Percentiles rank a stretch among this genome's conserved stretches.
Evolutionary conservation across 495 filamentous ascomycete genomes (phyloP).

Genomic region (Neurospora sp.): DNA sequence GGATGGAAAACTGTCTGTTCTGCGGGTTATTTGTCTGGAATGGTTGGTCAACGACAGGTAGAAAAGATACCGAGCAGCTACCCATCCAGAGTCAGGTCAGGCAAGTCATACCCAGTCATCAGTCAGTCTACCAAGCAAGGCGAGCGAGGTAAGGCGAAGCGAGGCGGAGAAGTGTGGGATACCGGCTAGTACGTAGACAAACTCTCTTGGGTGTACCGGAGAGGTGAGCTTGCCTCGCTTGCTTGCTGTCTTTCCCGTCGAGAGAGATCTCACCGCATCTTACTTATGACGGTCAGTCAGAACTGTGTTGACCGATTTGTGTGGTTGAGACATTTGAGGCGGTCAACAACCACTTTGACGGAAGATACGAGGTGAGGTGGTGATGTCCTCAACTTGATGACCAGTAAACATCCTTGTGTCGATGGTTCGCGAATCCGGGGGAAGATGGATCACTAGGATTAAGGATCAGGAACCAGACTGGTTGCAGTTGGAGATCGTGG

Average conservation of each 20-base stretch:
- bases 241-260: not conserved
- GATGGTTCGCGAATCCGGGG: not conserved
- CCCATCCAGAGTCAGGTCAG: not conserved
- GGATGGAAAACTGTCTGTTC: no score
- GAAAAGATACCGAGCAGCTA: no score
- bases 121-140: not conserved
- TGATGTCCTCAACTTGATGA: not conserved
- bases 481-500: not conserved
- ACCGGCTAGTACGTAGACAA: not conserved
- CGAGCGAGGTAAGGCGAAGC: not conserved
- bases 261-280: not conserved
- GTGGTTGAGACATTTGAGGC: not conserved
- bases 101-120: not conserved
- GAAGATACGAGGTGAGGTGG: not conserved
- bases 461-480: not conserved
- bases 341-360: not conserved
- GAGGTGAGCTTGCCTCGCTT: not conserved
- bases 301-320: not conserved
- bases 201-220: not conserved
- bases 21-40: no score
- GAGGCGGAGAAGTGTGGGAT: not conserved
- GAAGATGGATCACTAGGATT: not conserved
- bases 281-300: not conserved
- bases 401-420: not conserved
- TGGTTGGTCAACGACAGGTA: no score